phyloP scores from a whole-genome alignment of 129 eudicot species.

The Arctium minus region DNA sequence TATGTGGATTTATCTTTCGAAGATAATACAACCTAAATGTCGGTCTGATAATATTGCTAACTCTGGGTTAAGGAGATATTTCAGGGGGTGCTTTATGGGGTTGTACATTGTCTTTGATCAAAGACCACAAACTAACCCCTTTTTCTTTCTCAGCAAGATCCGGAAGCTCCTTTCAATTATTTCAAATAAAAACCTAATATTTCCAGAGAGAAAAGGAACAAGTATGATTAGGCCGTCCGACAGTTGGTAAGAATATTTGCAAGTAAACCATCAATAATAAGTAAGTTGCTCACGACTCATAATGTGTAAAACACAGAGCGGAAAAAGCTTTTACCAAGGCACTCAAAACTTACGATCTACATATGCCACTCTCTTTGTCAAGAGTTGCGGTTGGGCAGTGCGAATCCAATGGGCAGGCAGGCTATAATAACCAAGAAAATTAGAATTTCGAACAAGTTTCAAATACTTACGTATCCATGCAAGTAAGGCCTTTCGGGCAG shows the following conservation, averaged over 20 bases:
- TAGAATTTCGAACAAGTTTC: not conserved
- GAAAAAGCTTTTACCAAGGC: not conserved
- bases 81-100: too few species aligned
- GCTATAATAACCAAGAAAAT: not conserved
- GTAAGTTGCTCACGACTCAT: not conserved
- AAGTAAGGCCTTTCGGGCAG: constrained; percentile 81
- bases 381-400: constrained; percentile 81
- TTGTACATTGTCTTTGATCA: too few species aligned
- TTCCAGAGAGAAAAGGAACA: constrained; percentile 19
- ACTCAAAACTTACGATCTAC: constrained; percentile 75
- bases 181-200: too few species aligned
- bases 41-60: too few species aligned
- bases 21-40: too few species aligned
- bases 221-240: constrained; percentile 67
- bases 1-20: too few species aligned
- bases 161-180: too few species aligned
- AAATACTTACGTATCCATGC: constrained; percentile 95
- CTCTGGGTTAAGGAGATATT: too few species aligned
- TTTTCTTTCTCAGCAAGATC: too few species aligned
- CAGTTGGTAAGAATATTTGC: constrained; percentile 78
- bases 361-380: constrained; percentile 50
- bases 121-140: too few species aligned
- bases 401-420: constrained; percentile 94
- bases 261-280: constrained; percentile 11
- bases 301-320: not conserved